Percentiles rank a stretch among this genome's conserved stretches.
Evolutionary conservation across 2,329 filamentous ascomycete species (phyloP).

Genomic region (Cladosporium sp.): DNA sequence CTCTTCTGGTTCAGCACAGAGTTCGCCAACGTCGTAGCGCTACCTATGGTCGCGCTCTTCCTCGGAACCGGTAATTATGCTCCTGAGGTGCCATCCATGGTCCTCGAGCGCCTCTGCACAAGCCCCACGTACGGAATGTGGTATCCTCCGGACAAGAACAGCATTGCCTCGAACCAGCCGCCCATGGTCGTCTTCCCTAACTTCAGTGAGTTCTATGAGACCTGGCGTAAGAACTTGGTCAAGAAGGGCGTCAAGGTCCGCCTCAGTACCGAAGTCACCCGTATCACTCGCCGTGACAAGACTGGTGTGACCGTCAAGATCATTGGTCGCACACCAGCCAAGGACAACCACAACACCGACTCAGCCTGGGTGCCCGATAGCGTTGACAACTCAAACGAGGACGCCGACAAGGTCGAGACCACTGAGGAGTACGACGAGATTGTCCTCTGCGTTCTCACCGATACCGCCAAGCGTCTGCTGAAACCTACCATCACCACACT

Average conservation of each 20-base stretch:
- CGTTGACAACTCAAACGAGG: conserved; percentile 41
- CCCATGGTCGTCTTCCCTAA: conserved; percentile 66
- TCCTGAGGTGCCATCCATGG: conserved; percentile 68
- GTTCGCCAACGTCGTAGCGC: conserved; percentile 70
- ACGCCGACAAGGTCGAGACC: conserved; percentile 44
- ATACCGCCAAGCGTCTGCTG: conserved; percentile 61
- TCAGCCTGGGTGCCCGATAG: conserved; percentile 46
- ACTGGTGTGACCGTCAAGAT: conserved; percentile 54
- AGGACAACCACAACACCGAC: conserved; percentile 49
- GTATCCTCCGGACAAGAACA: conserved; percentile 54
- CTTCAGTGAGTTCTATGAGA: conserved; percentile 61
- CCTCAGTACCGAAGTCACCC: conserved; percentile 58
- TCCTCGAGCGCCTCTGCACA: conserved; percentile 57
- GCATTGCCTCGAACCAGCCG: conserved; percentile 53
- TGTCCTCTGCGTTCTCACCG: conserved; percentile 63
- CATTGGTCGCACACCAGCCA: conserved; percentile 46
- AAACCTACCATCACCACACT: conserved; percentile 59
- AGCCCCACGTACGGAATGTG: conserved; percentile 62
- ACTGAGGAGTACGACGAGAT: conserved; percentile 64
- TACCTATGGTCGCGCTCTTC: conserved; percentile 73
- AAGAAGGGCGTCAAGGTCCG: conserved; percentile 59
- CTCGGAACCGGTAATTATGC: conserved; percentile 75
- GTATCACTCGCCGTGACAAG: conserved; percentile 55
- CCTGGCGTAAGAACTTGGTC: conserved; percentile 59
- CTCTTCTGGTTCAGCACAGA: conserved; percentile 69